Base-by-base conservation (phyloP, 1,139 yeast species). In the Arxiozyma telluris region DNA sequence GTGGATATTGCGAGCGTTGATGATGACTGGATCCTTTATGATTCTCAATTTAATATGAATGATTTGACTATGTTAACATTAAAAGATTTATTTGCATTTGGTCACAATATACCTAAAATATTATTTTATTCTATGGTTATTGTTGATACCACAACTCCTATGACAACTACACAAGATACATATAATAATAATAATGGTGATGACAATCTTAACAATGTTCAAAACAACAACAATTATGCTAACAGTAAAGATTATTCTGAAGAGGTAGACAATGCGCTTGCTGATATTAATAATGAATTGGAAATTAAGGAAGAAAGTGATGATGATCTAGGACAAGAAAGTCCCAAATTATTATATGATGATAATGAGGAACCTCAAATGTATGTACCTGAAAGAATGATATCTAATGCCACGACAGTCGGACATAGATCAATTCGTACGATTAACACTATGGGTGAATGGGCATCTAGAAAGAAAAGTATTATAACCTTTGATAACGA, bases 21-120 rank as follows among this genome's bases (percentile, higher is more conserved):
- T 21, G 75, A 72, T 53, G 75, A 72, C 54, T 73, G 76, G 76
- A 58, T 72, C 15, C 58, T 72, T 1, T 73, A 72, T 53, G 76
- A 73, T 58, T 64, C 69, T 4, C 59, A 63, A 5, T 73, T 71
- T 53, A 66, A 72, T 6, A 62, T 72, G 66, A 60, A 66, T 39
- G 71, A 73, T 55, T 55, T 72, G 42, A 72, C 70, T 51, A 64
- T 73, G 50, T 57, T 72, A 25, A 61, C 70, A 1, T 56, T 72
- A 25, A 64, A 65, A 21, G 74, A 71, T 44, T 60, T 73, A 25
- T 55, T 70, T 42, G 71, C 65, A 25, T 55, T 59, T 34, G 67
- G 67, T 44, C 61, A 60, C 48, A 59, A 61, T 41, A 62, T 65
- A 8, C 64, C 65, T 3, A 72, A 71, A 56, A 65, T 72, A 22